Conservation (phyloP, 768 basidiomycete species). For the Lactarius trivialis region DNA sequence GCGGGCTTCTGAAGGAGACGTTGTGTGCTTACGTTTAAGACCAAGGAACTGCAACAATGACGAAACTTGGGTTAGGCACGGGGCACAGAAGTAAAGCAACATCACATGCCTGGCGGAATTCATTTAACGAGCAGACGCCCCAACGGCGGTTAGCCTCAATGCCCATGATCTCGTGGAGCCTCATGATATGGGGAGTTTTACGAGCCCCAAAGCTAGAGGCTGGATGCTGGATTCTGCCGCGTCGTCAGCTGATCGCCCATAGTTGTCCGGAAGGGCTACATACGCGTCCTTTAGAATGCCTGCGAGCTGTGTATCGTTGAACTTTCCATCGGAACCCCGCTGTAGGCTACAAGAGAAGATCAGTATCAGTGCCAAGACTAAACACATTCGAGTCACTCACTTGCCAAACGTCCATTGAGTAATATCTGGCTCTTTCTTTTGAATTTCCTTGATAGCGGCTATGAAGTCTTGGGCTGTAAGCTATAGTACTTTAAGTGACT, state of each 20-base stretch:
- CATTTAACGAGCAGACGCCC: slow-evolving; percentile 81
- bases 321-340: slow-evolving; percentile 53
- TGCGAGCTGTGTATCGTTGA: slow-evolving; percentile 69
- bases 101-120: slow-evolving; percentile 59
- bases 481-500: slow-evolving; percentile 20
- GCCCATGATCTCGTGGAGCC: slow-evolving; percentile 76
- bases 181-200: slow-evolving; percentile 65
- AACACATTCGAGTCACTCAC: slow-evolving; percentile 32
- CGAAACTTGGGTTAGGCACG: neutral
- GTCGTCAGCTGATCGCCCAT: neutral
- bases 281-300: slow-evolving; percentile 61
- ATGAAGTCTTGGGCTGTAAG: slow-evolving; percentile 48
- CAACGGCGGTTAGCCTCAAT: slow-evolving; percentile 69
- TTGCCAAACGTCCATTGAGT: slow-evolving; percentile 61
- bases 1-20: neutral
- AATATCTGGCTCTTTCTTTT: slow-evolving; percentile 39
- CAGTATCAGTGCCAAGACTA: neutral
- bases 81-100: neutral
- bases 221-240: slow-evolving; percentile 55
- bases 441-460: slow-evolving; percentile 34
- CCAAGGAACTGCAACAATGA: slow-evolving; percentile 52
- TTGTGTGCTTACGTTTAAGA: slow-evolving; percentile 50
- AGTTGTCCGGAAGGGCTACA: slow-evolving; percentile 26
- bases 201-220: slow-evolving; percentile 73
- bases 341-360: slow-evolving; percentile 38